Evolutionary conservation across 2,329 filamentous ascomycete species (phyloP), one percentile per base, ranked within the genome.

Genomic region (Alternaria conjuncta): DNA sequence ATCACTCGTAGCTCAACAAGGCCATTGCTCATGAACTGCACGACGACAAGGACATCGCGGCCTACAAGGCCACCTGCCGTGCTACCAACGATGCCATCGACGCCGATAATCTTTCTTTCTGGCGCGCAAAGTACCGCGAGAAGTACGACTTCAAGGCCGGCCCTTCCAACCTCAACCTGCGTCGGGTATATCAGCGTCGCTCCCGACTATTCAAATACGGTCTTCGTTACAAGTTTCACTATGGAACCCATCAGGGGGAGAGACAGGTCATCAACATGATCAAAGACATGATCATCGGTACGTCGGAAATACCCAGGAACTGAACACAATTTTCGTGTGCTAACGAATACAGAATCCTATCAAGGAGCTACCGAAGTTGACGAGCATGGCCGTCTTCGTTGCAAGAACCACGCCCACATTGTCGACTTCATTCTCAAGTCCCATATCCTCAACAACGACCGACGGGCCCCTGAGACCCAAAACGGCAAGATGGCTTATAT

Each of bases 211-310:
- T 79, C n/a, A 66, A 64, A 44, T 65, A 60, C 9, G 73, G 70
- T 9, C 62, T 45, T 6, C 53, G 51, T 1, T 64, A 69, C 20
- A 53, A 62, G 6, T 78, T 76, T 64, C 61, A 70, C 36, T 60
- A 66, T 49, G 75, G 69, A 2, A 50, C 69, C 36, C 55, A 46
- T 6, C 59, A 41, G 10, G 47, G 59, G 5, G 81, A 85, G 67
- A 61, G 66, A 13, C 64, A 74, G 15, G 79, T 78, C 25, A 53
- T 86, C 11, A 63, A 71, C 20, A 70, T 84, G 25, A 60, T 86
- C 6, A 73, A 68, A 30, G 79, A 81, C 30, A 68, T 86, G 41
- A 82, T 86, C 60, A 67, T 80, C 9, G 83, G 84, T 85, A 69
- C 65, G 81, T 73, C 11, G 18, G 15, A 23, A n/a, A 30, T 13